Conservation (phyloP, 805 yeast species). For the Candida berthetii region DNA sequence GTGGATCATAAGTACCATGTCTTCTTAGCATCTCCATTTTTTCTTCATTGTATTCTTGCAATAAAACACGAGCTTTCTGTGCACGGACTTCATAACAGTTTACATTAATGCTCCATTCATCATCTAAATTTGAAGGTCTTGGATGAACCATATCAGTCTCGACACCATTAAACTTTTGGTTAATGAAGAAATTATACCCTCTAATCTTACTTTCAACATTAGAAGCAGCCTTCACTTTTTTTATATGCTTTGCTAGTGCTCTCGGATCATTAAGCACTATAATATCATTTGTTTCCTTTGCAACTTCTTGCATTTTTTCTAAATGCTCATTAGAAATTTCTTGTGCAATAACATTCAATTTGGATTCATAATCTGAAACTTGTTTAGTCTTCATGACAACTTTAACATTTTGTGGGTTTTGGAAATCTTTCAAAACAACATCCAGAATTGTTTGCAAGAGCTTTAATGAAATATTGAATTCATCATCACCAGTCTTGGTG, state of each 20-base stretch:
- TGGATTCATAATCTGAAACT: constrained; percentile 14
- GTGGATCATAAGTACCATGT: constrained; percentile 9
- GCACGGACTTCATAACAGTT: background rate
- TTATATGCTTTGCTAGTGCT: background rate
- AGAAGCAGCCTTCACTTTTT: constrained; percentile 1
- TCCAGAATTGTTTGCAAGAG: constrained; percentile 44
- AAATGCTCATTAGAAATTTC: constrained; percentile 24
- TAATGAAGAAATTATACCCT: constrained; percentile 32
- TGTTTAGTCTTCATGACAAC: background rate
- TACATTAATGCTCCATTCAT: constrained; percentile 27
- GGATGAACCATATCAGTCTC: constrained; percentile 15
- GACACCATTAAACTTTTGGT: constrained; percentile 30
- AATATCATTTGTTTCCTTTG: background rate
- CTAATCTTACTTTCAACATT: constrained; percentile 17
- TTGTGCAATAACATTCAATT: constrained; percentile 25
- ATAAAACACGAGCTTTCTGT: constrained; percentile 13
- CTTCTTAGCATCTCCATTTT: constrained; percentile 18
- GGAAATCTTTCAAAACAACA: constrained; percentile 23
- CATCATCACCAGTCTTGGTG: constrained; percentile 52
- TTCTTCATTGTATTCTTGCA: constrained; percentile 17
- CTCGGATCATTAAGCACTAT: constrained; percentile 5
- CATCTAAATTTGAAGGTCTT: constrained; percentile 13
- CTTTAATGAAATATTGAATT: constrained; percentile 54
- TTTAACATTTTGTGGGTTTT: constrained; percentile 3
- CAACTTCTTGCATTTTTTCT: constrained; percentile 7